These are phyloP conservation scores for Amorphotheca resinae DNA, from an alignment of 495 filamentous ascomycete species.

Conservation along the genomic window DNA sequence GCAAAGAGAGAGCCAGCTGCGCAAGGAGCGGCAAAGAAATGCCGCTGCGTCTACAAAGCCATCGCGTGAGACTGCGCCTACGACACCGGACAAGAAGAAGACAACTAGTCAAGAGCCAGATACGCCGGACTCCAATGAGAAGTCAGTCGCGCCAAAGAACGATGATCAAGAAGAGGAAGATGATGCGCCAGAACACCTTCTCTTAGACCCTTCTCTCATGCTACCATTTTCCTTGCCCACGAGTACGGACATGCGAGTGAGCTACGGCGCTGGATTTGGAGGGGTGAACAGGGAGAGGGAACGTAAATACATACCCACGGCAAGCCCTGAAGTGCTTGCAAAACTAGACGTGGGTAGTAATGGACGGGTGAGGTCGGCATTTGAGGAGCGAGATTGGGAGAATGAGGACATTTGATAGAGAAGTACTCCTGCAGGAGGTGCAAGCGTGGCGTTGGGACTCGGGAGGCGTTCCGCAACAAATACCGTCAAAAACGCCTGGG, in stretches of 20 bases:
- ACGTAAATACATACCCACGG: slow-evolving; percentile 90
- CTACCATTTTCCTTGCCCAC: slow-evolving; percentile 90
- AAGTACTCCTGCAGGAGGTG: background rate
- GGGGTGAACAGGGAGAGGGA: slow-evolving; percentile 85
- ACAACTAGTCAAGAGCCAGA: slow-evolving; percentile 21
- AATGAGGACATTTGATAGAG: slow-evolving; percentile 18
- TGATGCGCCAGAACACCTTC: slow-evolving; percentile 52
- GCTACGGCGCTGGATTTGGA: slow-evolving; percentile 88
- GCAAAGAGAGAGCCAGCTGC: slow-evolving; percentile 55
- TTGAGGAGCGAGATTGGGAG: slow-evolving; percentile 18
- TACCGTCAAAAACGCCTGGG: background rate
- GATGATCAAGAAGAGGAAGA: slow-evolving; percentile 23
- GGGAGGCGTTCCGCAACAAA: slow-evolving; percentile 1
- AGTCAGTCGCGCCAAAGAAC: slow-evolving; percentile 20
- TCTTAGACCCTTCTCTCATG: slow-evolving; percentile 83
- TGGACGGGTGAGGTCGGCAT: slow-evolving; percentile 12
- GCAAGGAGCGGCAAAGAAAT: slow-evolving; percentile 36
- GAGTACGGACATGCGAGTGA: slow-evolving; percentile 93
- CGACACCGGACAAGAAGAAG: slow-evolving; percentile 25
- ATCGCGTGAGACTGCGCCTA: slow-evolving; percentile 17
- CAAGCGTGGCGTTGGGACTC: slow-evolving; percentile 6
- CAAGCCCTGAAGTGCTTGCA: slow-evolving; percentile 84
- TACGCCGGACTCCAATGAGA: slow-evolving; percentile 26
- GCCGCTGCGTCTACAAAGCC: no score
- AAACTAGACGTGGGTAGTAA: slow-evolving; percentile 51